These are phyloP conservation scores for Beauveria asiatica DNA, from an alignment of 2,329 filamentous ascomycete genomes.

Conservation along the genomic window DNA sequence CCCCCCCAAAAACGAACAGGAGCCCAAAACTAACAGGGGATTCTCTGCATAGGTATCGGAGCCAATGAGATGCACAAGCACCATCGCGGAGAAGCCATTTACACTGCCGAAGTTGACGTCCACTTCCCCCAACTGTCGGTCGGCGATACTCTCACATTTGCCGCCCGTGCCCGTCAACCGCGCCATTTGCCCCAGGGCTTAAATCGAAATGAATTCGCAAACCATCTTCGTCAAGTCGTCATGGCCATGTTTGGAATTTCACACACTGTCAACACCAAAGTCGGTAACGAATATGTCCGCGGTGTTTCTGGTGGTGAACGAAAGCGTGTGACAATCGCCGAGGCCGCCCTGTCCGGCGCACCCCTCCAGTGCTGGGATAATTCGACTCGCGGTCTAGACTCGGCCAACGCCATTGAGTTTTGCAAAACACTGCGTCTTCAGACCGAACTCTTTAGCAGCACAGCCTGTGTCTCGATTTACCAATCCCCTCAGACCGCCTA, in stretches of 20 bases:
- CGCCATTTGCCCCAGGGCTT: conserved; percentile 48
- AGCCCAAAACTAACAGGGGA: conserved; percentile 3
- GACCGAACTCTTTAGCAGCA: conserved; percentile 57
- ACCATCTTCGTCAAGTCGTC: conserved; percentile 47
- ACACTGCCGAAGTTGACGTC: conserved; percentile 72
- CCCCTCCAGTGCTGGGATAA: conserved; percentile 64
- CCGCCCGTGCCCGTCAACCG: conserved; percentile 57
- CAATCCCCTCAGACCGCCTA: conserved; percentile 59
- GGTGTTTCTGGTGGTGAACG: conserved; percentile 69
- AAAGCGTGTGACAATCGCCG: conserved; percentile 56
- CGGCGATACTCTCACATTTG: conserved; percentile 67
- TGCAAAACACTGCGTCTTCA: conserved; percentile 60
- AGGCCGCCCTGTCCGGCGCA: conserved; percentile 50
- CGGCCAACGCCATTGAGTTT: conserved; percentile 68
- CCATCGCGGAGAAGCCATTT: conserved; percentile 75
- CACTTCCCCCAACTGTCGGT: conserved; percentile 69
- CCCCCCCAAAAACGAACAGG: background rate
- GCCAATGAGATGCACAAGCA: conserved; percentile 63
- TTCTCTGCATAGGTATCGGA: conserved; percentile 38
- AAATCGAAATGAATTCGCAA: conserved; percentile 40
- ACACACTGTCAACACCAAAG: conserved; percentile 63
- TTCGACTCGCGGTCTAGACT: conserved; percentile 65
- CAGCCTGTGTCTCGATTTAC: conserved; percentile 65
- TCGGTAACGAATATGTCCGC: conserved; percentile 67
- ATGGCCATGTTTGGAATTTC: conserved; percentile 14